These are phyloP conservation scores for Monilinia fructicola DNA, from an alignment of 2,329 filamentous ascomycete genomes.

Conservation along the genomic window DNA sequence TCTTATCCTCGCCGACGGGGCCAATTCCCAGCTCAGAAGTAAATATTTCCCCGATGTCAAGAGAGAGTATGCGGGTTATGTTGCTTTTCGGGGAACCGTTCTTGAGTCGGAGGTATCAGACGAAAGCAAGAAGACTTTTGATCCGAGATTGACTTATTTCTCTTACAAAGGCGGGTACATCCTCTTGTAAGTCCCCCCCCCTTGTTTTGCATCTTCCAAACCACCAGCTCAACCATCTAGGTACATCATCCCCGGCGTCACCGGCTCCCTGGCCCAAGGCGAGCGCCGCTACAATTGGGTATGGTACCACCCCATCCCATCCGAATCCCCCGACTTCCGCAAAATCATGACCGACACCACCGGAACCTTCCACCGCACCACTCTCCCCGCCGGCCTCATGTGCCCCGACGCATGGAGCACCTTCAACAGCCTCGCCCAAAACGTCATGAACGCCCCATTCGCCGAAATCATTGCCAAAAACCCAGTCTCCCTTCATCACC, in stretches of 20 bases:
- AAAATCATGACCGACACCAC: conserved; percentile 40
- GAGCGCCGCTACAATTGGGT: conserved; percentile 48
- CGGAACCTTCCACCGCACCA: conserved; percentile 34
- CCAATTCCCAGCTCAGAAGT: conserved; percentile 29
- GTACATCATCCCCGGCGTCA: conserved; percentile 46
- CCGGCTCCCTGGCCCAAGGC: conserved; percentile 44
- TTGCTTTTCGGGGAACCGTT: conserved; percentile 44
- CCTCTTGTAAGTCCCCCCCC: conserved; percentile 33
- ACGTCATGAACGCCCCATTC: conserved; percentile 28
- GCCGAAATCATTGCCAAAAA: conserved; percentile 44
- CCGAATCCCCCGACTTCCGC: conserved; percentile 29
- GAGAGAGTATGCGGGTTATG: conserved; percentile 33
- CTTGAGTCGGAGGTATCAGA: conserved; percentile 43
- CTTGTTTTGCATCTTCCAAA: not conserved
- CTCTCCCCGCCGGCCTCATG: conserved; percentile 31
- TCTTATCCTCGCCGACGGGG: conserved; percentile 31
- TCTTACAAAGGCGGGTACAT: conserved; percentile 45
- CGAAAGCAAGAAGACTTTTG: conserved; percentile 41
- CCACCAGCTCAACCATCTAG: not conserved
- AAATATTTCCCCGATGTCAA: conserved; percentile 26
- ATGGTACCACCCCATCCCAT: conserved; percentile 45
- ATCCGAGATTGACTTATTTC: conserved; percentile 46
- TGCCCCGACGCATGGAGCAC: conserved; percentile 24
- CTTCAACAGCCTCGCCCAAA: conserved; percentile 24
- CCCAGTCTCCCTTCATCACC: conserved; percentile 46